Base-by-base conservation (phyloP, 106 monocot genomes). In the Dioscorea zingiberensis region DNA sequence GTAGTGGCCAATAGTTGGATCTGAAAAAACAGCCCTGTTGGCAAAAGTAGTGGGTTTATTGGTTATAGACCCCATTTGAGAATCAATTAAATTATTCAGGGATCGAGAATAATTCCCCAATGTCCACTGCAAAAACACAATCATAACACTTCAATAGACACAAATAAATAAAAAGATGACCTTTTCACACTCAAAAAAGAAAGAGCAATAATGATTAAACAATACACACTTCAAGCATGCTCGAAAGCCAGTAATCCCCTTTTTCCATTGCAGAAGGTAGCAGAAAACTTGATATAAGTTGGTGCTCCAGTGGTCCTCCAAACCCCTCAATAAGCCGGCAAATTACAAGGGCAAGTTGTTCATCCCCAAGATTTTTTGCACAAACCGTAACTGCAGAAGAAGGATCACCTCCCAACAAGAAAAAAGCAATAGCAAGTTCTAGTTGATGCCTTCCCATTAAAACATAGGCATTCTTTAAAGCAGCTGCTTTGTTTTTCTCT, bases 401-500 rank as follows among this genome's bases (percentile, higher is more conserved):
- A 65, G 72, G 47, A 74, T 97, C 97, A 45, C 86, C 92, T 32
- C 97, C 97, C 15, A 97, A 73, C 21, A 97, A 73, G 64, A 97
- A 97, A 86, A 97, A 97, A 13, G 88, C 85, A 46, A 86, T 69
- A 47, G 97, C 92, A 72, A 97, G 86, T 53, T 97, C 97, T 67
- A 92, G 44, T 45, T 92, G 86, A 75, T 92, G 97, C 74, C 77
- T 92, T 71, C 97, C 97, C 92, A 97, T 77, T 60, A 97, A 69
- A 77, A 97, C 97, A 82, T 97, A 97, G 24, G 97, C 97, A 88
- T 97, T 97, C 69, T 97, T 97, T 60, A 97, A 67, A 57, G 97
- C 97, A 77, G 97, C 97, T 29, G 88, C 81, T 74, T 97, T 97
- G 66, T 92, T 86, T 80, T 88, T 81, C 28, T 76, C 81, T 57